Evolutionary conservation across 306 rosid genomes (phyloP).

Genomic region (Rosa rugosa): DNA sequence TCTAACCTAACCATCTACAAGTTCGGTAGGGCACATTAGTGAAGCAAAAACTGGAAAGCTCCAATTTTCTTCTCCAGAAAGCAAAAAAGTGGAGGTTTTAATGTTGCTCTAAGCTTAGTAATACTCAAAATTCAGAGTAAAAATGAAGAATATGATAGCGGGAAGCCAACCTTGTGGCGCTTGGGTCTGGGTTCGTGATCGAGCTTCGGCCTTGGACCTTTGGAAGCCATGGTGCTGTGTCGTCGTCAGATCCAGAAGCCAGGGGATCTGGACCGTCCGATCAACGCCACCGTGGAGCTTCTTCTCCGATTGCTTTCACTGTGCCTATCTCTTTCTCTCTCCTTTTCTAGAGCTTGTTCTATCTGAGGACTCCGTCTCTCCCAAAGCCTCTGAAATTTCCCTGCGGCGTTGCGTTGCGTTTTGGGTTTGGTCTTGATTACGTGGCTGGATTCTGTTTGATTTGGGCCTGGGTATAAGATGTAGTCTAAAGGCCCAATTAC

Average conservation of each 20-base stretch:
- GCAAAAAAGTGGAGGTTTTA: background rate
- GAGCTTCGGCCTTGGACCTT: slow-evolving; percentile 79
- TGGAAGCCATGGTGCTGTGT: slow-evolving; percentile 68
- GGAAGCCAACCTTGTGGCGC: slow-evolving; percentile 76
- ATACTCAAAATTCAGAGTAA: background rate
- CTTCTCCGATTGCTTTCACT: slow-evolving; percentile 1
- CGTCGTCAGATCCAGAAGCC: slow-evolving; percentile 19
- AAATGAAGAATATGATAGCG: background rate
- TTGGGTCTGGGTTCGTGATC: slow-evolving; percentile 78
- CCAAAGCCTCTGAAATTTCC: background rate
- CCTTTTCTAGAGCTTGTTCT: background rate
- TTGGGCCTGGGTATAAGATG: background rate
- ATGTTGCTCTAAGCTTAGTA: background rate
- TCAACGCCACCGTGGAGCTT: slow-evolving; percentile 8
- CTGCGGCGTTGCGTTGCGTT: slow-evolving; percentile 4
- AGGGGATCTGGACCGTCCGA: slow-evolving; percentile 21
- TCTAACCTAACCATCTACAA: background rate
- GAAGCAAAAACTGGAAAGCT: background rate
- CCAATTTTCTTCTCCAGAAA: background rate
- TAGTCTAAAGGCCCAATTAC: background rate
- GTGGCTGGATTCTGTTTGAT: slow-evolving; percentile 1
- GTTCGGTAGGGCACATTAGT: background rate
- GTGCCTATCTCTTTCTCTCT: background rate
- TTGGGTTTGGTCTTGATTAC: background rate
- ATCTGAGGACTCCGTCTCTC: background rate